phyloP scores from a whole-genome alignment of 257 asterid genomes.

The Solanum corneliomulleri region DNA sequence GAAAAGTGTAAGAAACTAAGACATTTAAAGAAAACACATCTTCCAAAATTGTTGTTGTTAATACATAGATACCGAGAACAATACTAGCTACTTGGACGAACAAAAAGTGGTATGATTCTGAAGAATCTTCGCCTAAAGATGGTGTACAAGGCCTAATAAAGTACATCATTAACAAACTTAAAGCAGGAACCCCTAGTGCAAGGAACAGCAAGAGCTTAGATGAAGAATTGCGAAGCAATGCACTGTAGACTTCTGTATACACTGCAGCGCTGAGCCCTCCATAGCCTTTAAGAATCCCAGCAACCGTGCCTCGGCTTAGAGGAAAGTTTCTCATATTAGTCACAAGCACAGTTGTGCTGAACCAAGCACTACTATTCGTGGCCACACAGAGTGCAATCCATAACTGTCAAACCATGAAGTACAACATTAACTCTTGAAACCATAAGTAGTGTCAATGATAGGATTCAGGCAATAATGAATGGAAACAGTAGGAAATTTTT shows the following conservation, averaged over 20 bases:
- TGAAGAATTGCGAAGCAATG: conserved; percentile 38
- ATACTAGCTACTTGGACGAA: conserved; percentile 53
- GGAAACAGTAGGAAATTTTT: neutral
- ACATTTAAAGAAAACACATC: conserved; percentile 18
- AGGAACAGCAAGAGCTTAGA: conserved; percentile 45
- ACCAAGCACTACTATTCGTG: conserved; percentile 62
- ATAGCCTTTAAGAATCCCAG: conserved; percentile 71
- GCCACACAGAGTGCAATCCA: conserved; percentile 53
- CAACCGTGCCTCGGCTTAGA: conserved; percentile 52
- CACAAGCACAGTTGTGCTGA: conserved; percentile 58
- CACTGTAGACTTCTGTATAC: conserved; percentile 46
- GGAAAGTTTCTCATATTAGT: conserved; percentile 80
- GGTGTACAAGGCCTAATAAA: conserved; percentile 58
- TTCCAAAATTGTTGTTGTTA: conserved; percentile 36
- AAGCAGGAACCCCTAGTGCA: conserved; percentile 37
- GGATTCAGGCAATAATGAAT: neutral
- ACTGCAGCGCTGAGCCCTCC: conserved; percentile 66
- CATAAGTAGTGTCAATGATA: neutral
- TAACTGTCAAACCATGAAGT: conserved; percentile 27
- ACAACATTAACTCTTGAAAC: neutral
- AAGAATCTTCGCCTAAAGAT: conserved; percentile 42
- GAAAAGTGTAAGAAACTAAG: conserved; percentile 21
- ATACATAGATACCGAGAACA: conserved; percentile 48
- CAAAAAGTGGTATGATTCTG: conserved; percentile 42
- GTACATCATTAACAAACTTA: conserved; percentile 44